A percentile compares a stretch with the other conserved stretches of the same genome.
Conservation (phyloP, 176 grass and related monocot species). For the Poa pratensis region DNA sequence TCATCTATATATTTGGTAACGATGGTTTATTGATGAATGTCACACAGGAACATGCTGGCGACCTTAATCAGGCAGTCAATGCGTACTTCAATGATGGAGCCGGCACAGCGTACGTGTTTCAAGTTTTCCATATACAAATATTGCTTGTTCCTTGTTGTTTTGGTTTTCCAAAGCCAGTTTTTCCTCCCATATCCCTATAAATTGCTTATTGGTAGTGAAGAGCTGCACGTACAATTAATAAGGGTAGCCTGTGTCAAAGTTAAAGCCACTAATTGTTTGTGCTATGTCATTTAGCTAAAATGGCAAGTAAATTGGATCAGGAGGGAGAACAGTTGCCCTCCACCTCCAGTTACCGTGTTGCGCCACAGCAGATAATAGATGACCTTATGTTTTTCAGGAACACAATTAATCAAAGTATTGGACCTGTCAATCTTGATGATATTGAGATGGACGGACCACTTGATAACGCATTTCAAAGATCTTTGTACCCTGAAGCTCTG, state of each 20-base stretch:
- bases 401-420: conserved; percentile 44
- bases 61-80: conserved; percentile 92
- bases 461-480: conserved; percentile 57
- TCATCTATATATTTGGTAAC: conserved; percentile 29
- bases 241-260: neutral
- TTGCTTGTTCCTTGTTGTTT: conserved; percentile 10
- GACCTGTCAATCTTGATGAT: conserved; percentile 48
- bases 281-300: conserved; percentile 9
- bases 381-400: conserved; percentile 46
- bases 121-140: neutral
- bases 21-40: conserved; percentile 36
- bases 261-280: neutral
- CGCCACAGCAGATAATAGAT: neutral
- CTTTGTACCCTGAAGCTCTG: conserved; percentile 39
- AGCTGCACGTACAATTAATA: neutral
- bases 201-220: conserved; percentile 15
- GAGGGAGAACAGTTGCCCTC: conserved; percentile 21
- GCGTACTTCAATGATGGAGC: conserved; percentile 85
- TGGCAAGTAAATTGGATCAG: neutral
- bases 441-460: conserved; percentile 67
- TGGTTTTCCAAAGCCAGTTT: neutral
- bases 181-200: neutral
- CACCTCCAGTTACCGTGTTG: conserved; percentile 15
- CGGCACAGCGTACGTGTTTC: conserved; percentile 54
- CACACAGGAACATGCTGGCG: conserved; percentile 76